phyloP scores from a whole-genome alignment of 441 rosid species.

The Euphorbia schlechtendalii region DNA sequence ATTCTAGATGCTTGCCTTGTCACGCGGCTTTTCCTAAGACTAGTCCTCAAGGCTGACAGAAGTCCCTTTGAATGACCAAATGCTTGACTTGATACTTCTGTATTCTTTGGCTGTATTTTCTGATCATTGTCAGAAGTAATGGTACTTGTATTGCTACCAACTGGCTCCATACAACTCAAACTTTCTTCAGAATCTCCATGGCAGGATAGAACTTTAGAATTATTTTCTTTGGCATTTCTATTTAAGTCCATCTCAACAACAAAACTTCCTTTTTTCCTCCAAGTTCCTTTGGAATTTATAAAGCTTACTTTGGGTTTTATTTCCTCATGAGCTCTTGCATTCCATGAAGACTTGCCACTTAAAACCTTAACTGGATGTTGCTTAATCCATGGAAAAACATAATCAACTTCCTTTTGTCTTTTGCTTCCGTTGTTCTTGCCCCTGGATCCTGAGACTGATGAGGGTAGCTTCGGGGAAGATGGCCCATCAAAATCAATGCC shows the following conservation, averaged over 20 bases:
- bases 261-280: slow-evolving; percentile 23
- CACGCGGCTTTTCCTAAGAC: slow-evolving; percentile 45
- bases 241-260: slow-evolving; percentile 22
- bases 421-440: slow-evolving; percentile 41
- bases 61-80: slow-evolving; percentile 32
- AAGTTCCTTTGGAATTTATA: slow-evolving; percentile 28
- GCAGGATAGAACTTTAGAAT: slow-evolving; percentile 15
- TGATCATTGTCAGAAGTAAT: slow-evolving; percentile 32
- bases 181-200: slow-evolving; percentile 12
- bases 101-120: slow-evolving; percentile 21
- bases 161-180: slow-evolving; percentile 18
- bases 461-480: slow-evolving; percentile 39
- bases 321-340: slow-evolving; percentile 21
- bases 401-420: slow-evolving; percentile 23
- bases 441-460: slow-evolving; percentile 56
- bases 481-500: slow-evolving; percentile 22
- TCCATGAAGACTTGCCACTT: slow-evolving; percentile 22
- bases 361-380: slow-evolving; percentile 28
- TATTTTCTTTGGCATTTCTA: slow-evolving; percentile 17
- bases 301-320: slow-evolving; percentile 31
- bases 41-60: slow-evolving; percentile 30
- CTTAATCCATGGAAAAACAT: slow-evolving; percentile 20
- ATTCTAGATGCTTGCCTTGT: slow-evolving; percentile 46
- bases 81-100: slow-evolving; percentile 30
- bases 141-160: slow-evolving; percentile 30